Conservation (phyloP, 805 yeast genomes). For the Alloascoidea africana region DNA sequence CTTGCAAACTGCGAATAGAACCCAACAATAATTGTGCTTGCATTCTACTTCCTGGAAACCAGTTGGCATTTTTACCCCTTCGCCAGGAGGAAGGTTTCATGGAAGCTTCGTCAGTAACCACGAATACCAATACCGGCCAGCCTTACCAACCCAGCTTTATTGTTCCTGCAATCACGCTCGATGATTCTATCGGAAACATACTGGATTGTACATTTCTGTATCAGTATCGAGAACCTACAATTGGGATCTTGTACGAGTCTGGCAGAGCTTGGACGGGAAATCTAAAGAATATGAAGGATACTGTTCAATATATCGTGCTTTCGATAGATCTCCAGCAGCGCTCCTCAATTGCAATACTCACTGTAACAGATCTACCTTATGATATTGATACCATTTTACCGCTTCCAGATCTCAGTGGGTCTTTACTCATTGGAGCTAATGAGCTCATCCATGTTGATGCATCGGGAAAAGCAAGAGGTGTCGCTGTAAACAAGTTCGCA, state of each 20-base stretch:
- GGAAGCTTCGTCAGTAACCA: conserved; percentile 4
- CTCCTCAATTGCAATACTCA: conserved; percentile 51
- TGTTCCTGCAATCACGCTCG: conserved; percentile 39
- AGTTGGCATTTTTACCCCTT: conserved; percentile 61
- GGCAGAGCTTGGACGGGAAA: conserved; percentile 69
- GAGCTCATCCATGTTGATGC: conserved; percentile 68
- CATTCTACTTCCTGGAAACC: conserved; percentile 42
- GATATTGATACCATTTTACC: conserved; percentile 56
- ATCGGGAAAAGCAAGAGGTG: conserved; percentile 49
- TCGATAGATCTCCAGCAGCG: conserved; percentile 48
- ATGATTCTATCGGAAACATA: conserved; percentile 41
- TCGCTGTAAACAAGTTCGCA: conserved; percentile 45
- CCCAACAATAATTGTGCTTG: conserved; percentile 43
- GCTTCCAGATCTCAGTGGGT: conserved; percentile 47
- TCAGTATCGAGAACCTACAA: conserved; percentile 71
- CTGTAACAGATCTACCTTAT: conserved; percentile 52
- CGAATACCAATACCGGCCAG: conserved; percentile 9
- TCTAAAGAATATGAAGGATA: conserved; percentile 45
- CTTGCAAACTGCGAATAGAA: conserved; percentile 39
- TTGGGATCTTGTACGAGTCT: conserved; percentile 49
- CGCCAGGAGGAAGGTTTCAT: conserved; percentile 17
- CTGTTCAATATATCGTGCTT: conserved; percentile 41
- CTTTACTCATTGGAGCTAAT: conserved; percentile 57
- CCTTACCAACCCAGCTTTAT: conserved; percentile 42
- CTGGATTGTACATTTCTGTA: conserved; percentile 57